Base-by-base conservation (phyloP, 805 yeast genomes). In the Ogataea ganodermae region DNA sequence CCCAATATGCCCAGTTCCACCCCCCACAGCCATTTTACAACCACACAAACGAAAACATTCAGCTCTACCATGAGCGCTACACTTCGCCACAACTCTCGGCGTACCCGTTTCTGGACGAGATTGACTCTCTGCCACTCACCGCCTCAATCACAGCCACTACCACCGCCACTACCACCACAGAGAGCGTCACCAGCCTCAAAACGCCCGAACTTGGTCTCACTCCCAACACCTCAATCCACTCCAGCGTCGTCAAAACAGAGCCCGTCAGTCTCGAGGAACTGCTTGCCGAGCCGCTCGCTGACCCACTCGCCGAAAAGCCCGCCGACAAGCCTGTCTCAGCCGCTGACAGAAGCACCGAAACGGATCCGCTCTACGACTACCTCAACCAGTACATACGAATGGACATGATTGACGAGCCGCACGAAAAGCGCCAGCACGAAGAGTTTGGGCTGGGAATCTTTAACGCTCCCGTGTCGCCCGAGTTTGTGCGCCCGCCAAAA, bases 301-400 rank as follows among this genome's bases (percentile, higher is more conserved):
- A n/a, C n/a, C n/a, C n/a, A 7, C 27, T 10, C 7, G 36, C 22
- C 12, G 24, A 33, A 4, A 33, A n/a, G n/a, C n/a, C 20, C 23
- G n/a, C 18, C 46, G 22, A 33, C 44, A 3, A 35, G n/a, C n/a
- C n/a, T n/a, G n/a, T n/a, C 42, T 7, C 49, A 33, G 22, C 33
- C 18, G 33, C 17, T 35, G 28, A 50, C 40, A 21, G 16, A 9
- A 14, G 43, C 21, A 20, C 26, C 12, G 48, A 51, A 18, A 39
- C 36, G 18, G 43, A 33, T 13, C 36, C 21, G 10, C 10, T 50
- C 26, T 58, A 57, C 46, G 59, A 52, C 4, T 57, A 57, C 39
- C 37, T 57, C 23, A 45, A 45, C 37, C 56, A 57, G 23, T 57
- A 55, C 36, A 53, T 57, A 23, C 50, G 49, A 30, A 36, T 57